Conservation (phyloP, 345 rosid species). For the Bretschneidera sinensis region DNA sequence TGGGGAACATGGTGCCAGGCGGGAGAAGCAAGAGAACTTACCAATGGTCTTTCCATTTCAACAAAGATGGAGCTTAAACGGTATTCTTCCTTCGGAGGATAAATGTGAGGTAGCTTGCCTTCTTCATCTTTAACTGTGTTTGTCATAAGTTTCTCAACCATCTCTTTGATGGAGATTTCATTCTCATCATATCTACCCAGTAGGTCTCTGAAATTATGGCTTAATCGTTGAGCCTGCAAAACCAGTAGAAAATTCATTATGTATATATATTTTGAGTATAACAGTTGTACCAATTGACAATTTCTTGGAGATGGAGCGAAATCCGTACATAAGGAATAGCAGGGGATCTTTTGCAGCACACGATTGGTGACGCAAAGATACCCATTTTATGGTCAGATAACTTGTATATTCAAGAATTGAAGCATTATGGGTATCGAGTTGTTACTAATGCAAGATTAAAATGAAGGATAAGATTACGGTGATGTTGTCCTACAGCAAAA, state of each 20-base stretch:
- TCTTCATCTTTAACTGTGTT: conserved; percentile 46
- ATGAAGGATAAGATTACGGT: too few species aligned
- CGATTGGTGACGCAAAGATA: too few species aligned
- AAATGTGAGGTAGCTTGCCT: conserved; percentile 37
- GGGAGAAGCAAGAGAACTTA: conserved; percentile 9
- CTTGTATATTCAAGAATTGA: too few species aligned
- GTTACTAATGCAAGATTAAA: too few species aligned
- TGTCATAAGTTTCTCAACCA: conserved; percentile 53
- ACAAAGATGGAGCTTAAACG: conserved; percentile 56
- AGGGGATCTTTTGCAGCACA: too few species aligned
- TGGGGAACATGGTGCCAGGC: not conserved
- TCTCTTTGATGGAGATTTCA: conserved; percentile 48
- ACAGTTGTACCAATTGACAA: too few species aligned
- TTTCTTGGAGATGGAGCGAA: not conserved
- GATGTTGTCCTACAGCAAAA: too few species aligned
- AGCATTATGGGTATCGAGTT: too few species aligned
- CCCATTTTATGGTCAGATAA: too few species aligned
- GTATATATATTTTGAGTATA: too few species aligned
- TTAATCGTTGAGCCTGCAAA: conserved; percentile 52
- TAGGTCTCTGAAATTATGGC: conserved; percentile 35
- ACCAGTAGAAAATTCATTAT: not conserved
- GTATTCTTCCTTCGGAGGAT: conserved; percentile 38
- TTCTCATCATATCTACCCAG: conserved; percentile 24
- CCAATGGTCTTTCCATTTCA: conserved; percentile 33
- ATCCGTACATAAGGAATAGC: too few species aligned